A percentile compares a stretch with the other conserved stretches of the same genome.
Evolutionary conservation across 1,139 yeast genomes (phyloP).

Genomic region (Torulaspora pretoriensis): DNA sequence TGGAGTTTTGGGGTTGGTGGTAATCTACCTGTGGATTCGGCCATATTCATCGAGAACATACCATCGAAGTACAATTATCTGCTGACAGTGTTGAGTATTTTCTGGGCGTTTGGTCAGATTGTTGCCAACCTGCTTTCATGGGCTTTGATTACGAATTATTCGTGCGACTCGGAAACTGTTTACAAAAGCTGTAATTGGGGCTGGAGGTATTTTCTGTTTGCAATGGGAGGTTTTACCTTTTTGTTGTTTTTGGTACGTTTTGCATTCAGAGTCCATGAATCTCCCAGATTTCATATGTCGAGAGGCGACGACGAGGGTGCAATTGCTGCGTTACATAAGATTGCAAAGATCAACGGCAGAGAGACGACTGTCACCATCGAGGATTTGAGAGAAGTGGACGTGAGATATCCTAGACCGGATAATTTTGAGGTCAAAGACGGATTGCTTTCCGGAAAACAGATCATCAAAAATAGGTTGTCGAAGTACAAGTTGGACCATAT

Average conservation of each 20-base stretch:
- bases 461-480: background rate
- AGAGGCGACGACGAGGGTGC: background rate
- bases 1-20: conserved; percentile 1
- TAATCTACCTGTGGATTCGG: background rate
- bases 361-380: background rate
- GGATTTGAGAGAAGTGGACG: background rate
- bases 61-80: background rate
- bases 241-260: background rate
- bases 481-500: background rate
- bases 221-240: background rate
- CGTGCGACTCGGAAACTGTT: background rate
- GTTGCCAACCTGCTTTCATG: background rate
- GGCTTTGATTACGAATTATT: background rate
- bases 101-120: conserved; percentile 1
- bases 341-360: background rate
- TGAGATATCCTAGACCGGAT: background rate
- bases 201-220: background rate
- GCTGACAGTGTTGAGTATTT: background rate
- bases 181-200: conserved; percentile 1
- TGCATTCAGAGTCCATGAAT: background rate
- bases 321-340: background rate
- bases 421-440: background rate
- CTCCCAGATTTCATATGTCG: background rate
- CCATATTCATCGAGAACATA: background rate
- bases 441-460: background rate